These are phyloP conservation scores for Lactifluus hygrophoroides DNA, from an alignment of 768 basidiomycete genomes.

Conservation along the genomic window DNA sequence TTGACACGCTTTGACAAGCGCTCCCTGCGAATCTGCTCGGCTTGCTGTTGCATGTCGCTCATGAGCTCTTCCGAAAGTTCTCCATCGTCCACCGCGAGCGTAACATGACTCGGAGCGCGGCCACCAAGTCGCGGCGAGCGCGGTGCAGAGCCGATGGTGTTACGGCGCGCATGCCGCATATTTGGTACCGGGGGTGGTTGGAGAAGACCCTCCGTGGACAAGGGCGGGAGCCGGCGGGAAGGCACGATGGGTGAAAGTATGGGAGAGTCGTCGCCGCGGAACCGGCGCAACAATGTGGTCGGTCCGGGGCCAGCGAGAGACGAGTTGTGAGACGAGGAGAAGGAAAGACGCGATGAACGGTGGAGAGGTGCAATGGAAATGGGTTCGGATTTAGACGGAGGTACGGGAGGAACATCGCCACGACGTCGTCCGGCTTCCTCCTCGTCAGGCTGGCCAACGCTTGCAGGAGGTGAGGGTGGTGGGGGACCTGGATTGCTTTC, in stretches of 20 bases:
- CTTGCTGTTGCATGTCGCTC: slow-evolving; percentile 80
- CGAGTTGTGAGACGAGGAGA: slow-evolving; percentile 14
- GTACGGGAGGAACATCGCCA: background rate
- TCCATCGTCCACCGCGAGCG: slow-evolving; percentile 30
- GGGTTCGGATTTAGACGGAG: slow-evolving; percentile 11
- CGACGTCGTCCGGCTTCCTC: background rate
- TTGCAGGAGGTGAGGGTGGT: slow-evolving; percentile 46
- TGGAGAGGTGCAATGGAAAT: background rate
- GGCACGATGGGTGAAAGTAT: slow-evolving; percentile 22
- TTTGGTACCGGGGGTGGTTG: slow-evolving; percentile 36
- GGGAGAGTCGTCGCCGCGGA: slow-evolving; percentile 22
- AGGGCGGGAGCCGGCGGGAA: slow-evolving; percentile 22
- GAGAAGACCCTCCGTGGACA: slow-evolving; percentile 39
- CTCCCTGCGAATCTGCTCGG: slow-evolving; percentile 79
- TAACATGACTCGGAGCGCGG: slow-evolving; percentile 26
- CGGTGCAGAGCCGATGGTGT: slow-evolving; percentile 54
- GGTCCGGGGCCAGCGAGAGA: slow-evolving; percentile 17
- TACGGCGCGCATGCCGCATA: slow-evolving; percentile 48
- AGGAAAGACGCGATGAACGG: slow-evolving; percentile 7
- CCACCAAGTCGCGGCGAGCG: slow-evolving; percentile 10
- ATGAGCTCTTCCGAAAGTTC: slow-evolving; percentile 50
- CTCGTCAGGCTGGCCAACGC: slow-evolving; percentile 25
- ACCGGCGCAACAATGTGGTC: slow-evolving; percentile 9
- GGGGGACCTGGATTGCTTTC: slow-evolving; percentile 40
- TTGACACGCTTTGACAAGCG: slow-evolving; percentile 64